These are phyloP conservation scores for Russula sp. DNA, from an alignment of 768 basidiomycete species.

Conservation along the genomic window DNA sequence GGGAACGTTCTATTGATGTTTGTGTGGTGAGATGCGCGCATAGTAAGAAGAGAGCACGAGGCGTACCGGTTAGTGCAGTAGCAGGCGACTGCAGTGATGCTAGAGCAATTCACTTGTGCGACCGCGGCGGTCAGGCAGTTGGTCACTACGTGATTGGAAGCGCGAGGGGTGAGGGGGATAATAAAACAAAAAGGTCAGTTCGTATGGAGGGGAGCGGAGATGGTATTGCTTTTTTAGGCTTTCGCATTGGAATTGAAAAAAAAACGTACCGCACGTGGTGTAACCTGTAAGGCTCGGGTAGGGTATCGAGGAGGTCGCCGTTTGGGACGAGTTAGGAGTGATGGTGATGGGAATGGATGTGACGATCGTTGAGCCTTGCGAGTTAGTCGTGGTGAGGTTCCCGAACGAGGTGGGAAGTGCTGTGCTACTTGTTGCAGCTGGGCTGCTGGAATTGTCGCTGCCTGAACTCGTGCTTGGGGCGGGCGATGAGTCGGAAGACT, in stretches of 20 bases:
- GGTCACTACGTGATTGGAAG: slow-evolving; percentile 31
- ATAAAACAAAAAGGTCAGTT: not conserved
- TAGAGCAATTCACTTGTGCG: slow-evolving; percentile 35
- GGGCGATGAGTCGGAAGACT: not conserved
- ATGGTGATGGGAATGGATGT: slow-evolving; percentile 20
- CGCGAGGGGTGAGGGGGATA: too few species aligned
- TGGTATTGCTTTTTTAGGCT: not conserved
- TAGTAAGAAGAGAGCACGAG: not conserved
- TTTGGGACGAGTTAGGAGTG: not conserved
- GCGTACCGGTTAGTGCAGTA: slow-evolving; percentile 37
- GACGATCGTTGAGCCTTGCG: slow-evolving; percentile 16
- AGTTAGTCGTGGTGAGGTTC: slow-evolving; percentile 16
- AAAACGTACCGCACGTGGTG: slow-evolving; percentile 15
- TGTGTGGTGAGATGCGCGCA: not conserved
- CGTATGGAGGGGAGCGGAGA: not conserved
- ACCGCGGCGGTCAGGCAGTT: slow-evolving; percentile 38
- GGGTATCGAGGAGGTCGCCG: slow-evolving; percentile 6
- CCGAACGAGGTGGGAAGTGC: not conserved
- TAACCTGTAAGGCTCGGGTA: slow-evolving; percentile 14
- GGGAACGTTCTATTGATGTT: slow-evolving; percentile 31
- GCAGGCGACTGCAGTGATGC: slow-evolving; percentile 42
- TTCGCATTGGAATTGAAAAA: not conserved
- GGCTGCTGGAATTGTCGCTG: not conserved
- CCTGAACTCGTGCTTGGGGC: not conserved
- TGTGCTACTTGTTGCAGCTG: not conserved